These are phyloP conservation scores for Colletotrichum plurivorum DNA, from an alignment of 2,329 filamentous ascomycete genomes.

Conservation along the genomic window DNA sequence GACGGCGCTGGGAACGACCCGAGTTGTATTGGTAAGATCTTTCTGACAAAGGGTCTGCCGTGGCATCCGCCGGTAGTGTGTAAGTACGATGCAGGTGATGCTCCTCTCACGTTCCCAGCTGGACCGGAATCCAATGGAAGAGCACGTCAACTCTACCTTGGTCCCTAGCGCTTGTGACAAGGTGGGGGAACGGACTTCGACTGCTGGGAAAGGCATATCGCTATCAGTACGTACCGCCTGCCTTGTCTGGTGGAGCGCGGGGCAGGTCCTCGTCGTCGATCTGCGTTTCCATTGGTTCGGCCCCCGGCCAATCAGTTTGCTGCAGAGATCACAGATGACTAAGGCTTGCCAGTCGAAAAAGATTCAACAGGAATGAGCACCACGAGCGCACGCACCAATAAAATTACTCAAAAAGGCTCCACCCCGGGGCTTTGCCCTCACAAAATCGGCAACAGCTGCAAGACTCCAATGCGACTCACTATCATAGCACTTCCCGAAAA, in stretches of 20 bases:
- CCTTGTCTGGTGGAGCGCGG: conserved; percentile 1
- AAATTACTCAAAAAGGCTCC: conserved; percentile 11
- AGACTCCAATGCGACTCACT: neutral
- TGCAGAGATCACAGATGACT: neutral
- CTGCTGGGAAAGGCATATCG: conserved; percentile 37
- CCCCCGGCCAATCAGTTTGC: conserved; percentile 17
- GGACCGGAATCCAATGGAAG: conserved; percentile 35
- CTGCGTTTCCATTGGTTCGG: conserved; percentile 29
- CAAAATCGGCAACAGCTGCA: neutral
- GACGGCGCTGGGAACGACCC: neutral
- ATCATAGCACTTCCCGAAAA: conserved; percentile 12
- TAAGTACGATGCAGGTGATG: conserved; percentile 36
- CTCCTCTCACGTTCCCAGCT: conserved; percentile 24
- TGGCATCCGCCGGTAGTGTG: conserved; percentile 27
- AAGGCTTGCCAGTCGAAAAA: too few relatives aligned
- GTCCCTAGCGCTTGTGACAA: conserved; percentile 28
- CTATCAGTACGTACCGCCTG: conserved; percentile 20
- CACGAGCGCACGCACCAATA: conserved; percentile 40
- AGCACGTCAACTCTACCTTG: conserved; percentile 17
- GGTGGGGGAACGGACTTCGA: conserved; percentile 28
- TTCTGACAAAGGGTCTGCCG: conserved; percentile 32
- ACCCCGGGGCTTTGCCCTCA: neutral
- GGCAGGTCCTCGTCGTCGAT: conserved; percentile 25
- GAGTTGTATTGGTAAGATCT: conserved; percentile 28
- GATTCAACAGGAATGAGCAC: conserved; percentile 27